Percentiles rank a stretch among this genome's conserved stretches.
These are phyloP conservation scores for Aspergillus incahuasiensis DNA, from an alignment of 495 filamentous ascomycete genomes.

Conservation along the genomic window DNA sequence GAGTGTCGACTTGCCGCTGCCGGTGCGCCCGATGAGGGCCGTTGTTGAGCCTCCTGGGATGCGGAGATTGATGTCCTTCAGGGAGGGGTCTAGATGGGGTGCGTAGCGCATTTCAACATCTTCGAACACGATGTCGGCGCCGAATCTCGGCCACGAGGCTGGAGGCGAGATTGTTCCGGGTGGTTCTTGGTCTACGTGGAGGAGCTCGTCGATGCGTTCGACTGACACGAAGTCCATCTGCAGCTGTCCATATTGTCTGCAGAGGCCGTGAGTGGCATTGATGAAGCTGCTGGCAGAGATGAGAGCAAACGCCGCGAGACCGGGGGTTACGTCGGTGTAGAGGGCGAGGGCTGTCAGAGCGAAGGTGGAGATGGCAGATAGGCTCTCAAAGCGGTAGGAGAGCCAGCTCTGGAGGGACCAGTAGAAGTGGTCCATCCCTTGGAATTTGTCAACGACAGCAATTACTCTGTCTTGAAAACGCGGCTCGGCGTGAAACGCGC, in stretches of 20 bases:
- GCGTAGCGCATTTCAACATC: slow-evolving; percentile 74
- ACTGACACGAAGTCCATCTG: slow-evolving; percentile 91
- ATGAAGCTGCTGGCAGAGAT: slow-evolving; percentile 49
- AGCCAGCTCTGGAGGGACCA: slow-evolving; percentile 83
- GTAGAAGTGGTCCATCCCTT: slow-evolving; percentile 91
- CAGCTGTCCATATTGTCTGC: slow-evolving; percentile 70
- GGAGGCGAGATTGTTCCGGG: slow-evolving; percentile 61
- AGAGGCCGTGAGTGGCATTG: slow-evolving; percentile 63
- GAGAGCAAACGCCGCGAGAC: slow-evolving; percentile 69
- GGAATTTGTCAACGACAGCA: slow-evolving; percentile 71
- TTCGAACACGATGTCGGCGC: slow-evolving; percentile 68
- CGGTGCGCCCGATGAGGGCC: slow-evolving; percentile 58
- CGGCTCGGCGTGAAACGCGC: slow-evolving; percentile 65
- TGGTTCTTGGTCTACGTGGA: slow-evolving; percentile 69
- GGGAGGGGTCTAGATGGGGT: slow-evolving; percentile 63
- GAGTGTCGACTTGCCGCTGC: slow-evolving; percentile 64
- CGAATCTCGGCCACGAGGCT: slow-evolving; percentile 66
- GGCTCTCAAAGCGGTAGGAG: slow-evolving; percentile 66
- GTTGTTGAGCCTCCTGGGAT: slow-evolving; percentile 71
- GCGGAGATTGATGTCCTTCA: slow-evolving; percentile 57
- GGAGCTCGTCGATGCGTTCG: slow-evolving; percentile 73
- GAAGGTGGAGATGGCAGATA: slow-evolving; percentile 69
- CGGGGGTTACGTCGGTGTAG: slow-evolving; percentile 62
- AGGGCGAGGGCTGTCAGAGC: slow-evolving; percentile 65
- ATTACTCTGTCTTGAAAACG: slow-evolving; percentile 75